Evolutionary conservation across 2,329 filamentous ascomycete species (phyloP), one percentile per base, ranked within the genome.

Genomic region (Apiospora marii): DNA sequence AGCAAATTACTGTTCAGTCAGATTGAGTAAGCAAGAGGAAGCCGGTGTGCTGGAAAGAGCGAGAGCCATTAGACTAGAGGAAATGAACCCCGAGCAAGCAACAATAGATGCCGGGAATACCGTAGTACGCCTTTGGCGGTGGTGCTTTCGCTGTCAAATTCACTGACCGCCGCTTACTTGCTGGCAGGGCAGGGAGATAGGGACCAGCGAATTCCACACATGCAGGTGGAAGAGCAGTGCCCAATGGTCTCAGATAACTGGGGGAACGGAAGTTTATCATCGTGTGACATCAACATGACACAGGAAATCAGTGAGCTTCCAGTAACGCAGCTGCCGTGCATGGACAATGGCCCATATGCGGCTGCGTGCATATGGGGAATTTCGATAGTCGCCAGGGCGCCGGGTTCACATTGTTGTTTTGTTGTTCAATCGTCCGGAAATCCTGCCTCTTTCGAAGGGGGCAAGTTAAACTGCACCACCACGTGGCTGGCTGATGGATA

Each of bases 401-500:
- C 30, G 51, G 27, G 51, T 41, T 41, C 10, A 41, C 10, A 1
- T 30, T 34, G 27, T 22, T 14, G 27, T 13, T 22, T 8, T 7
- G 12, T 53, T 27, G 34, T 37, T 16, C 27, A 61, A 41, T 41
- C 37, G 37, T n/a, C 53, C 19, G 22, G 27, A 4, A 16, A 16
- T 37, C 37, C 30, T 3, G 22, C 46, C 8, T n/a, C 46, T 49
- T 49, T n/a, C 22, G 8, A 49, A 22, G 7, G n/a, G 19, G n/a
- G 4, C 16, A 10, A 41, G 49, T n/a, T 19, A 19, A 14, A 12
- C 34, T 64, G 34, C 58, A 64, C 58, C 53, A 37, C 53, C 58
- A 64, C 58, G 58, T 64, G 58, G 58, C 58, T 64, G 58, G 58
- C 58, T 41, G 58, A 41, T 37, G 58, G 58, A 64, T n/a, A 14